phyloP scores from a whole-genome alignment of 2,329 filamentous ascomycete genomes.

The Aspergillus intermedius region DNA sequence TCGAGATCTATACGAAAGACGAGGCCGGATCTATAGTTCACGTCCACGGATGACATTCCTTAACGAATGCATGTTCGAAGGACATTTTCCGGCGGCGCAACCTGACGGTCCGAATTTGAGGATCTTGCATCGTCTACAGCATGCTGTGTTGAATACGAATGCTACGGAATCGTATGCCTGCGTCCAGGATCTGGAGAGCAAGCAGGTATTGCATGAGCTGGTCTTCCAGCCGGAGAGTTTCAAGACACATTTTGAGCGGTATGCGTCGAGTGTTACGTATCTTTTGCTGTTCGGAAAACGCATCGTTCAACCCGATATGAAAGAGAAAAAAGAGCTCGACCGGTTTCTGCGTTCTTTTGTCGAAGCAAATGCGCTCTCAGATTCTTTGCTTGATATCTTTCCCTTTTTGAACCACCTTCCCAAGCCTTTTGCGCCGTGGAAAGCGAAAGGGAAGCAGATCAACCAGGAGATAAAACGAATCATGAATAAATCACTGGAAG shows the following conservation, averaged over 20 bases:
- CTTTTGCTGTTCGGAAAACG: constrained; percentile 12
- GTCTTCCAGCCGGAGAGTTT: constrained; percentile 9
- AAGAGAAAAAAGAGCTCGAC: constrained; percentile 3
- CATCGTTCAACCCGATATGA: constrained; percentile 1
- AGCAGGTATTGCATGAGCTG: constrained; percentile 7
- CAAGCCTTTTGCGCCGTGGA: constrained; percentile 1
- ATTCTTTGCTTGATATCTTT: constrained; percentile 16
- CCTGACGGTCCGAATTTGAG: constrained; percentile 9
- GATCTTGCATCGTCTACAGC: constrained; percentile 8
- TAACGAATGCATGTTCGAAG: constrained; percentile 3
- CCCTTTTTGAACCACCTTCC: constrained; percentile 5
- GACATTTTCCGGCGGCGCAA: constrained; percentile 2
- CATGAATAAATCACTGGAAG: too few relatives aligned
- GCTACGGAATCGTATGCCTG: constrained; percentile 4
- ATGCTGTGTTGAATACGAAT: constrained; percentile 4
- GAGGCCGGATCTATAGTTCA: constrained; percentile 7
- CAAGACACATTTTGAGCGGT: constrained; percentile 5
- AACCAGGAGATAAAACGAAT: not conserved
- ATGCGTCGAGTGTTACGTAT: constrained; percentile 7
- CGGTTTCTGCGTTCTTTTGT: constrained; percentile 7
- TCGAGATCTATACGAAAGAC: constrained; percentile 7
- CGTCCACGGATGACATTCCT: constrained; percentile 5
- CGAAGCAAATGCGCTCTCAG: constrained; percentile 20
- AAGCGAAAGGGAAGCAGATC: not conserved
- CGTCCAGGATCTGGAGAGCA: constrained; percentile 9